Conservation (phyloP, 1,139 yeast genomes). For the Arxiozyma heterogenica region DNA sequence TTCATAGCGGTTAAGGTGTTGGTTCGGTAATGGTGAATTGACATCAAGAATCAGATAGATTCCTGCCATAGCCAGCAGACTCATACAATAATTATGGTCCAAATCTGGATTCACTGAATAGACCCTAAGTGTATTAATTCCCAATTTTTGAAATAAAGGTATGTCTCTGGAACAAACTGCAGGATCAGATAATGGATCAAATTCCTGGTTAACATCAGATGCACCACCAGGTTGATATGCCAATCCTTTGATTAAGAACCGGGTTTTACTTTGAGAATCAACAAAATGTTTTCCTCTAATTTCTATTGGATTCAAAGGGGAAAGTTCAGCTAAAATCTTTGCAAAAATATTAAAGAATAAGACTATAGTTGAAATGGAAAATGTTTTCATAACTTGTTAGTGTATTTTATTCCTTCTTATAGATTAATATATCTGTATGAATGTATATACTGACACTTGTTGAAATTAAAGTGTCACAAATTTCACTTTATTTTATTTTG, state of each 20-base stretch:
- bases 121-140: conserved; percentile 59
- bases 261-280: conserved; percentile 66
- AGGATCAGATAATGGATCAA: conserved; percentile 64
- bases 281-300: conserved; percentile 63
- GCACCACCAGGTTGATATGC: conserved; percentile 92
- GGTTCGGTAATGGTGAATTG: conserved; percentile 70
- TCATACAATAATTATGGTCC: conserved; percentile 87
- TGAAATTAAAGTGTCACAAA: background rate
- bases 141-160: conserved; percentile 42
- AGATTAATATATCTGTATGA: too few species aligned
- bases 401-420: background rate
- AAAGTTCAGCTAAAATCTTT: background rate
- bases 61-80: conserved; percentile 82
- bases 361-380: background rate
- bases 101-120: conserved; percentile 78
- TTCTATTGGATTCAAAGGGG: conserved; percentile 41
- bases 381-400: background rate
- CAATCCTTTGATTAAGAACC: conserved; percentile 70
- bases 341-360: too few species aligned
- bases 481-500: too few species aligned
- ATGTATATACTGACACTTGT: too few species aligned
- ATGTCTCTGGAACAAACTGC: conserved; percentile 53
- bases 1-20: conserved; percentile 75
- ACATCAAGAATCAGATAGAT: conserved; percentile 86
- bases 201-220: conserved; percentile 44